Conservation (phyloP, 2,329 filamentous ascomycete species). For the Arthroderma uncinatum region DNA sequence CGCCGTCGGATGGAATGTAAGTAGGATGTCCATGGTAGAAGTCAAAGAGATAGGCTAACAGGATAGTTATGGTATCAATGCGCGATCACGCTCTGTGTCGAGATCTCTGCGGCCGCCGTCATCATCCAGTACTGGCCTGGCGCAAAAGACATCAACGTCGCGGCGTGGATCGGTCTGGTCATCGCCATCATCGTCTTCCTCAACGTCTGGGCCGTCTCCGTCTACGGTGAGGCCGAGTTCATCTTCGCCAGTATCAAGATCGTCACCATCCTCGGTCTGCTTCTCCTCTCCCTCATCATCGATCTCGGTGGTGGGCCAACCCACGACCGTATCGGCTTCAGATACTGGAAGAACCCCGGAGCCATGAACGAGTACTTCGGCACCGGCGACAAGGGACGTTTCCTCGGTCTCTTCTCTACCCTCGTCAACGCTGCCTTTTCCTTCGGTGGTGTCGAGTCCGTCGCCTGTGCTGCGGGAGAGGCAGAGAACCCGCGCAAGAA, state of each 20-base stretch:
- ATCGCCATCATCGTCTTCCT: constrained; percentile 51
- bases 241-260: constrained; percentile 44
- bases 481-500: constrained; percentile 42
- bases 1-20: constrained; percentile 41
- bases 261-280: constrained; percentile 37
- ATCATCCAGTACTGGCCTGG: constrained; percentile 52
- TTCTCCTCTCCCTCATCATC: constrained; percentile 44
- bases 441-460: constrained; percentile 36
- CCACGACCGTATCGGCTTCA: constrained; percentile 50
- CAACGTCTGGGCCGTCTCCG: constrained; percentile 45
- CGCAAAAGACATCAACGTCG: constrained; percentile 24
- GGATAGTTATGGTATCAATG: constrained; percentile 24
- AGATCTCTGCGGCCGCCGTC: constrained; percentile 53
- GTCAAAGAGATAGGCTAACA: constrained; percentile 2
- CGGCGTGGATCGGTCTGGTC: constrained; percentile 39
- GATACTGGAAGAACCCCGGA: constrained; percentile 58
- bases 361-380: constrained; percentile 57
- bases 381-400: constrained; percentile 47
- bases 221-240: constrained; percentile 44
- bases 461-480: constrained; percentile 47
- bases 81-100: constrained; percentile 35
- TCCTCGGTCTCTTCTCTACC: constrained; percentile 49
- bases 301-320: constrained; percentile 52
- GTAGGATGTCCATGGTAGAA: constrained; percentile 46
- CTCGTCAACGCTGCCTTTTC: constrained; percentile 34